phyloP scores from a whole-genome alignment of 495 filamentous ascomycete species.

The Trichocladium uniseriatum region DNA sequence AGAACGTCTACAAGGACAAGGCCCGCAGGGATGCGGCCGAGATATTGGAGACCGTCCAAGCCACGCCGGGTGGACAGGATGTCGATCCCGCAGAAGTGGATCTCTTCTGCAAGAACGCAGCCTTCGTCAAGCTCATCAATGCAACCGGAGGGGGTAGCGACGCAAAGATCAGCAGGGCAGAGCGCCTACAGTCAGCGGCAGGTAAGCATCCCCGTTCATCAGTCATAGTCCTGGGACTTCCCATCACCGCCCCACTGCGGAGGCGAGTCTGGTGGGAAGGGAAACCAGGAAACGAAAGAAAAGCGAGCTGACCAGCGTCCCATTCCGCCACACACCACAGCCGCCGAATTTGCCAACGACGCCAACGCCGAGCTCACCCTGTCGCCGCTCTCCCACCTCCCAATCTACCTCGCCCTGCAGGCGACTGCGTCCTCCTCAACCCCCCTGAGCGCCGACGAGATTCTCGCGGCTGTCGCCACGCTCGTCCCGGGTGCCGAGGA shows the following conservation, averaged over 20 bases:
- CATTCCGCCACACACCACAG: constrained; percentile 17
- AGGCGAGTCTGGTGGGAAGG: not conserved
- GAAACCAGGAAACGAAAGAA: constrained; percentile 5
- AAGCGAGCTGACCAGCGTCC: constrained; percentile 1
- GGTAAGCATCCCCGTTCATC: constrained; percentile 22
- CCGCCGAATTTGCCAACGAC: constrained; percentile 32
- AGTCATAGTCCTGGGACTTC: too few species aligned
- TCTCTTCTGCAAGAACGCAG: constrained; percentile 90
- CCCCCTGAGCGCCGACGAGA: constrained; percentile 25
- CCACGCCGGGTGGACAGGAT: constrained; percentile 41
- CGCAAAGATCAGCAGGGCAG: constrained; percentile 10
- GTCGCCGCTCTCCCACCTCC: constrained; percentile 56
- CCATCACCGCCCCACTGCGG: not conserved
- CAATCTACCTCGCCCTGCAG: constrained; percentile 66
- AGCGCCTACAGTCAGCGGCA: constrained; percentile 23
- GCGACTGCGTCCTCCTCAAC: constrained; percentile 27
- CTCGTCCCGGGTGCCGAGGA: constrained; percentile 36
- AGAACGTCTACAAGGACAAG: constrained; percentile 90
- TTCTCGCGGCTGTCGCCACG: constrained; percentile 27
- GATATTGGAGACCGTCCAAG: constrained; percentile 60
- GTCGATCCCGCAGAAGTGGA: constrained; percentile 74
- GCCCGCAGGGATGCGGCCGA: constrained; percentile 71
- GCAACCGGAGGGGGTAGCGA: constrained; percentile 21
- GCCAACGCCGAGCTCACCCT: constrained; percentile 32
- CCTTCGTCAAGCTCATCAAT: constrained; percentile 80